Percentiles rank a stretch among this genome's conserved stretches.
Evolutionary conservation across 1,284 basidiomycete genomes (phyloP).

Genomic region (Polyporus tsugae): DNA sequence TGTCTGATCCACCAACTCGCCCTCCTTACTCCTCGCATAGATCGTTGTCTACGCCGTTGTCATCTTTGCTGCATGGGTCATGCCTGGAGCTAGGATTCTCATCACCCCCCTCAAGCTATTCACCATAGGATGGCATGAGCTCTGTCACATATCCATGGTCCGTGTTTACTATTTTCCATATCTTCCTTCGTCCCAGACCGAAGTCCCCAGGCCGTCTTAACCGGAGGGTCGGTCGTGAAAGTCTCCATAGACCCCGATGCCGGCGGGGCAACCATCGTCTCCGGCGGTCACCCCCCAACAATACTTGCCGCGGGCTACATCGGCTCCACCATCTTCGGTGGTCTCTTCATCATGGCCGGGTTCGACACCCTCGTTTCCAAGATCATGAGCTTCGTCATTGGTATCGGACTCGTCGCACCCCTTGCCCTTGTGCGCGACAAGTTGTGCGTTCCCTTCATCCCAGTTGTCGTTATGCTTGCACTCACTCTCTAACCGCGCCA

Average conservation of each 20-base stretch:
- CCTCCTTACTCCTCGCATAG: slow-evolving; percentile 45
- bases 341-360: slow-evolving; percentile 77
- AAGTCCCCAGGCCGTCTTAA: slow-evolving; percentile 67
- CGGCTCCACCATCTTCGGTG: slow-evolving; percentile 82
- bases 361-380: slow-evolving; percentile 84
- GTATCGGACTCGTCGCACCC: slow-evolving; percentile 76
- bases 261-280: slow-evolving; percentile 81
- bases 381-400: slow-evolving; percentile 83
- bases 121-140: slow-evolving; percentile 85
- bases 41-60: slow-evolving; percentile 82
- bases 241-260: slow-evolving; percentile 84
- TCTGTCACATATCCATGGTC: slow-evolving; percentile 82
- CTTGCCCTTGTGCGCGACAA: slow-evolving; percentile 84
- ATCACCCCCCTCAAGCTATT: slow-evolving; percentile 85
- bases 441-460: slow-evolving; percentile 57
- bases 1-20: slow-evolving; percentile 6
- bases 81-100: slow-evolving; percentile 74
- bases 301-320: slow-evolving; percentile 81
- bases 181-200: slow-evolving; percentile 9
- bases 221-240: slow-evolving; percentile 77
- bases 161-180: slow-evolving; percentile 38
- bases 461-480: not conserved
- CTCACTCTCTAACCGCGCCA: not conserved
- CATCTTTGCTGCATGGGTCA: slow-evolving; percentile 84
- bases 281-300: slow-evolving; percentile 73